Evolutionary conservation across 1,139 yeast genomes (phyloP).

Genomic region (Saccharomycopsis hybrid): DNA sequence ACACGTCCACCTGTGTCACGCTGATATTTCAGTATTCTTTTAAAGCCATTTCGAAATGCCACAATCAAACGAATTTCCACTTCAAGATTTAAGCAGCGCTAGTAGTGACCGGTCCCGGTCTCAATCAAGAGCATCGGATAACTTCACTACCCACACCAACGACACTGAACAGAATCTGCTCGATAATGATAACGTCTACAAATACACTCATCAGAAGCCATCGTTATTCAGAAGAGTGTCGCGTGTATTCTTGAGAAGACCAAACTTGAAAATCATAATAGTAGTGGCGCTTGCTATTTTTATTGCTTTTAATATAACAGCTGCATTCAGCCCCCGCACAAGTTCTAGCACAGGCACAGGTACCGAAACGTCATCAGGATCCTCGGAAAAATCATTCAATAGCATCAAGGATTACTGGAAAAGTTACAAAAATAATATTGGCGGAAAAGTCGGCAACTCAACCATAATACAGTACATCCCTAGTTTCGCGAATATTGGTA

Average conservation of each 20-base stretch:
- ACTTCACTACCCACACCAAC: too few species aligned
- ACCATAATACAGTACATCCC: not conserved
- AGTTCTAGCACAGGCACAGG: too few species aligned
- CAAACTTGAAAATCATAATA: not conserved
- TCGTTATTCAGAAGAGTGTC: not conserved
- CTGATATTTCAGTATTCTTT: too few species aligned
- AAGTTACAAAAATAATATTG: not conserved
- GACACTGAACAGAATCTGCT: too few species aligned
- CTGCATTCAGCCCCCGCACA: not conserved
- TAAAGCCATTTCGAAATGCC: too few species aligned
- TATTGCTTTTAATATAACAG: not conserved
- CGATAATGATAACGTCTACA: too few species aligned
- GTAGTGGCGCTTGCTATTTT: not conserved
- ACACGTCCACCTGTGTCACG: too few species aligned
- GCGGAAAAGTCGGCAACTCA: not conserved
- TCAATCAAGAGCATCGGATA: too few species aligned
- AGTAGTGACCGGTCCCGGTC: too few species aligned
- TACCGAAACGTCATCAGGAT: not conserved
- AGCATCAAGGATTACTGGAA: not conserved
- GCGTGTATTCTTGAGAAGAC: not conserved
- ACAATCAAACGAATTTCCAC: too few species aligned
- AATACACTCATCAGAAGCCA: too few species aligned
- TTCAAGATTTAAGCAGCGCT: too few species aligned
- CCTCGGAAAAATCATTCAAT: not conserved
- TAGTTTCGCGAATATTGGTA: not conserved